These are phyloP conservation scores for Ceratocystis smalleyi DNA, from an alignment of 2,329 filamentous ascomycete genomes.

Conservation along the genomic window DNA sequence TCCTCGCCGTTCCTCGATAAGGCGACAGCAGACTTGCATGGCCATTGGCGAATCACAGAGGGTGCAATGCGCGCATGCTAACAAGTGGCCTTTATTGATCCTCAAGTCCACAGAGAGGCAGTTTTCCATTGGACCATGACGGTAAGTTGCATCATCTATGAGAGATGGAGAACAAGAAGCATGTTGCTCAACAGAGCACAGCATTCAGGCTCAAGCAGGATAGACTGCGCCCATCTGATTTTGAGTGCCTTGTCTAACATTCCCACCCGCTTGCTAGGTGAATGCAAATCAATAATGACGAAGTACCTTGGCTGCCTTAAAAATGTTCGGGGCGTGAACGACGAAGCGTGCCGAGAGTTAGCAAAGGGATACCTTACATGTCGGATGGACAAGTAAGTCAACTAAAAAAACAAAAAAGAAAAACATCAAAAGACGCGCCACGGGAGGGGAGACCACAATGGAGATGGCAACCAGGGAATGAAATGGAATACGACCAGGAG, in stretches of 20 bases:
- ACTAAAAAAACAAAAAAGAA: neutral
- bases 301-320: constrained; percentile 80
- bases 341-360: constrained; percentile 66
- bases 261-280: constrained; percentile 38
- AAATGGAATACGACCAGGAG: neutral
- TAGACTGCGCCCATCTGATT: neutral
- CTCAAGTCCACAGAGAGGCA: constrained; percentile 68
- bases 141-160: constrained; percentile 28
- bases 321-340: constrained; percentile 67
- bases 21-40: neutral
- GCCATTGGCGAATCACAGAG: no score
- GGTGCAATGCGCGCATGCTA: neutral
- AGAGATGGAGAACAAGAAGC: neutral
- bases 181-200: neutral
- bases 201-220: neutral
- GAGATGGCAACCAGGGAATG: no score
- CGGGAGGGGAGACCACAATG: neutral
- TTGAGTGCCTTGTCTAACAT: constrained; percentile 8
- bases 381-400: constrained; percentile 75
- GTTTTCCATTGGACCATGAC: constrained; percentile 92
- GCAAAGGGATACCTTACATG: constrained; percentile 83
- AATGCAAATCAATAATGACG: constrained; percentile 82
- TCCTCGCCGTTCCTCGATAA: constrained; percentile 17
- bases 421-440: neutral
- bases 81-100: neutral